Evolutionary conservation across 306 rosid species (phyloP).

Genomic region (Dalbergia cultrata): DNA sequence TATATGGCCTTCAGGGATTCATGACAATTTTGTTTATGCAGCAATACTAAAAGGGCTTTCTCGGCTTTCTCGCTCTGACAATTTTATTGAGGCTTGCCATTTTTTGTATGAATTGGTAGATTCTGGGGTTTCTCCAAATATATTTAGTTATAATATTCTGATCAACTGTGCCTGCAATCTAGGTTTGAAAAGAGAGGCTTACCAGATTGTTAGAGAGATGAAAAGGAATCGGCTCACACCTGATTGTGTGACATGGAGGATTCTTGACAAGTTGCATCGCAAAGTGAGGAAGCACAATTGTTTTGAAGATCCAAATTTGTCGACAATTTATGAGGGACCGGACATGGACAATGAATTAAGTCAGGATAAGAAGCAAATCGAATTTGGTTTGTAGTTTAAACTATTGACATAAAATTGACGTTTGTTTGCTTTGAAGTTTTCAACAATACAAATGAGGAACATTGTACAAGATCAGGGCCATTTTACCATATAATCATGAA

Average conservation of each 20-base stretch:
- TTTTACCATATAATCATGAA: slow-evolving; percentile 24
- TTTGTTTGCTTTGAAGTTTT: slow-evolving; percentile 12
- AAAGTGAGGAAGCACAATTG: slow-evolving; percentile 28
- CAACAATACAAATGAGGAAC: slow-evolving; percentile 22
- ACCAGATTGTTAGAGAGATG: slow-evolving; percentile 83
- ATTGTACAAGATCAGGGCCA: neutral
- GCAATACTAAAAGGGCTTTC: slow-evolving; percentile 84
- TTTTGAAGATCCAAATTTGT: slow-evolving; percentile 51
- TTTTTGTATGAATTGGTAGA: slow-evolving; percentile 85
- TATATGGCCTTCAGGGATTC: slow-evolving; percentile 85
- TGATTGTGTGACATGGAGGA: slow-evolving; percentile 91
- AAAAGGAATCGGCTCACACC: slow-evolving; percentile 76
- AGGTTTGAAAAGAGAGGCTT: slow-evolving; percentile 73
- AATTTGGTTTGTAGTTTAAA: neutral
- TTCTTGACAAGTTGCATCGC: slow-evolving; percentile 73
- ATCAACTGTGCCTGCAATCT: slow-evolving; percentile 71
- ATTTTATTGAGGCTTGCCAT: slow-evolving; percentile 76
- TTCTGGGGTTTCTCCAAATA: slow-evolving; percentile 79
- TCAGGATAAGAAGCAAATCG: slow-evolving; percentile 16
- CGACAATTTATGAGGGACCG: slow-evolving; percentile 30
- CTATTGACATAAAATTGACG: neutral
- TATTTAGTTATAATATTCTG: slow-evolving; percentile 79
- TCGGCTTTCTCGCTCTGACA: slow-evolving; percentile 67
- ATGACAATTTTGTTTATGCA: slow-evolving; percentile 84
- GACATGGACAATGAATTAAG: slow-evolving; percentile 31